A percentile compares a stretch with the other conserved stretches of the same genome.
Evolutionary conservation across 192 early-diverging fungal genomes (phyloP).

Genomic region (Dissophora ornata): DNA sequence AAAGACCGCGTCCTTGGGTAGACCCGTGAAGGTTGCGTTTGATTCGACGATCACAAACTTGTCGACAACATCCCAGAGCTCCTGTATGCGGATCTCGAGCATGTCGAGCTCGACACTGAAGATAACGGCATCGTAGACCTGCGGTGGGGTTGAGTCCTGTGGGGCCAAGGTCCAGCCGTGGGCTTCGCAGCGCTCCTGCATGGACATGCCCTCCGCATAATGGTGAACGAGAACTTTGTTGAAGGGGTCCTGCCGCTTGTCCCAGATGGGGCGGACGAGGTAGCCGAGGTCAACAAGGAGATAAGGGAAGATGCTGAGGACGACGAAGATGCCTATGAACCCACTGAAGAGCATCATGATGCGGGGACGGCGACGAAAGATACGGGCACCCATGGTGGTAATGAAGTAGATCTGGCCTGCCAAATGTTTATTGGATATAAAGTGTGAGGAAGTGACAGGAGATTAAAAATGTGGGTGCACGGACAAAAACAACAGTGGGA

Average conservation of each 20-base stretch:
- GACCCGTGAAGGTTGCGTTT: conserved; percentile 66
- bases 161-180: conserved; percentile 61
- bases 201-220: conserved; percentile 55
- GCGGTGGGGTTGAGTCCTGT: not conserved
- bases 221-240: conserved; percentile 56
- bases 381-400: not conserved
- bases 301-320: conserved; percentile 18
- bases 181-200: conserved; percentile 53
- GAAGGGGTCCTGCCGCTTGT: conserved; percentile 28
- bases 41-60: conserved; percentile 69
- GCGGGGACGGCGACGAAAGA: conserved; percentile 4
- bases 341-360: not conserved
- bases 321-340: not conserved
- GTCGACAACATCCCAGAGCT: conserved; percentile 70
- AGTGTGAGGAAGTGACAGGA: not conserved
- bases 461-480: not conserved
- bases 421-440: not conserved
- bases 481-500: too few species aligned
- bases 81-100: conserved; percentile 60
- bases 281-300: conserved; percentile 55
- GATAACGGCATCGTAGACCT: conserved; percentile 68
- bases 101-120: conserved; percentile 75
- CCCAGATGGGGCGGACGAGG: conserved; percentile 60
- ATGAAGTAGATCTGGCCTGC: too few species aligned
- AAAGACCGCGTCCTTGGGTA: conserved; percentile 60